These are phyloP conservation scores for Rhazya stricta DNA, from an alignment of 257 asterid genomes.

Conservation along the genomic window DNA sequence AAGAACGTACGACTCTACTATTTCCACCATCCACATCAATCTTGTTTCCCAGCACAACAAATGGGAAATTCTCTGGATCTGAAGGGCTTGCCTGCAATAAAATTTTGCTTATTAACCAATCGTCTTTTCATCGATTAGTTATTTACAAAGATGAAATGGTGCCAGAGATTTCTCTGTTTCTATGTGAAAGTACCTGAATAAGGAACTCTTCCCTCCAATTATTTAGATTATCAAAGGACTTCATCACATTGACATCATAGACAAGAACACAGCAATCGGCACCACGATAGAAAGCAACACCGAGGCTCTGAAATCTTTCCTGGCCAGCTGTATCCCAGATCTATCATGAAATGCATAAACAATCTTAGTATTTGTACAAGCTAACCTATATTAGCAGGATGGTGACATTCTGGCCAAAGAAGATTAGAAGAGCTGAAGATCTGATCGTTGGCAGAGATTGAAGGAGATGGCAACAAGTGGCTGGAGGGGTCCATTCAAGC, in stretches of 20 bases:
- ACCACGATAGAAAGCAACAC: slow-evolving; percentile 99
- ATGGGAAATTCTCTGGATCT: slow-evolving; percentile 95
- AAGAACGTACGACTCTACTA: slow-evolving; percentile 72
- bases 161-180: background rate
- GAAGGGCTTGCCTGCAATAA: slow-evolving; percentile 91
- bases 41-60: slow-evolving; percentile 98
- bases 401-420: no score
- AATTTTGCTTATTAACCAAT: slow-evolving; percentile 1
- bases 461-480: no score
- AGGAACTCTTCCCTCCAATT: slow-evolving; percentile 97
- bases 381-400: background rate
- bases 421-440: no score
- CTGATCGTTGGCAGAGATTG: no score
- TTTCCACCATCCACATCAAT: slow-evolving; percentile 94
- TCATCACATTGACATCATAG: slow-evolving; percentile 86
- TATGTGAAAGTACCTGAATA: slow-evolving; percentile 57
- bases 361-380: background rate
- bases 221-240: slow-evolving; percentile 89
- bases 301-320: slow-evolving; percentile 98
- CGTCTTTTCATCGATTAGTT: background rate
- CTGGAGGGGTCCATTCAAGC: no score
- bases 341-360: slow-evolving; percentile 32
- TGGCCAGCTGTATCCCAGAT: slow-evolving; percentile 99
- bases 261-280: slow-evolving; percentile 99
- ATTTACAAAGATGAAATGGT: slow-evolving; percentile 4